Evolutionary conservation across 2,329 filamentous ascomycete genomes (phyloP).

Genomic region (Raffaelea arxii): DNA sequence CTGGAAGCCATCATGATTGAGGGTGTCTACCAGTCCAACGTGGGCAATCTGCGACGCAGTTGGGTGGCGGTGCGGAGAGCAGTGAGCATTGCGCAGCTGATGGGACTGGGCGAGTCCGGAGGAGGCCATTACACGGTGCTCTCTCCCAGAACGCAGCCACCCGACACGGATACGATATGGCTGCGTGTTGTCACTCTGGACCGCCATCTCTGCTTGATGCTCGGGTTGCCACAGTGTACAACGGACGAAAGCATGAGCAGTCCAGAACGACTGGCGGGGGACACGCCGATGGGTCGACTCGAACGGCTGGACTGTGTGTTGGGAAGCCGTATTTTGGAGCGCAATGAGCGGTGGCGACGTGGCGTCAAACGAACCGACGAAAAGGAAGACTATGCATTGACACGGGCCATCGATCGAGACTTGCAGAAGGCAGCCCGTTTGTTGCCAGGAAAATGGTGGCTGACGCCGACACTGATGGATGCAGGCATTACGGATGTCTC

Average conservation of each 20-base stretch:
- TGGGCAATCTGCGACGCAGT: constrained; percentile 32
- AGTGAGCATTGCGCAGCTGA: constrained; percentile 19
- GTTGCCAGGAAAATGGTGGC: constrained; percentile 33
- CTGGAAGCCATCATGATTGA: constrained; percentile 40
- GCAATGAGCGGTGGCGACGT: constrained; percentile 14
- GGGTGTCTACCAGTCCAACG: constrained; percentile 32
- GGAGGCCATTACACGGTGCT: constrained; percentile 17
- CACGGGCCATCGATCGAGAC: constrained; percentile 24
- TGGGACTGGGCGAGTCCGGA: constrained; percentile 6
- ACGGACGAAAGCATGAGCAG: constrained; percentile 13
- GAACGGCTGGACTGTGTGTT: constrained; percentile 24
- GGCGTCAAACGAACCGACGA: too few species aligned
- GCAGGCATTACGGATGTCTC: not conserved
- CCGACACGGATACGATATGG: constrained; percentile 30
- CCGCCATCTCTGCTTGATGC: constrained; percentile 28
- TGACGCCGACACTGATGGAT: constrained; percentile 13
- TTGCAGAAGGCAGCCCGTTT: constrained; percentile 23
- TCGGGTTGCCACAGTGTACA: constrained; percentile 31
- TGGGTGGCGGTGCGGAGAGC: constrained; percentile 35
- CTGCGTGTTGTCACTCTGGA: constrained; percentile 32
- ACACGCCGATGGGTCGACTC: constrained; percentile 21
- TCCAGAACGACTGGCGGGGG: constrained; percentile 13
- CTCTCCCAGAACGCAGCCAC: constrained; percentile 15
- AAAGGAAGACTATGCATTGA: constrained; percentile 17
- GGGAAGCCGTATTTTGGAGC: constrained; percentile 25